Base-by-base conservation (phyloP, 1,284 basidiomycete genomes). In the Athelia psychrophila region DNA sequence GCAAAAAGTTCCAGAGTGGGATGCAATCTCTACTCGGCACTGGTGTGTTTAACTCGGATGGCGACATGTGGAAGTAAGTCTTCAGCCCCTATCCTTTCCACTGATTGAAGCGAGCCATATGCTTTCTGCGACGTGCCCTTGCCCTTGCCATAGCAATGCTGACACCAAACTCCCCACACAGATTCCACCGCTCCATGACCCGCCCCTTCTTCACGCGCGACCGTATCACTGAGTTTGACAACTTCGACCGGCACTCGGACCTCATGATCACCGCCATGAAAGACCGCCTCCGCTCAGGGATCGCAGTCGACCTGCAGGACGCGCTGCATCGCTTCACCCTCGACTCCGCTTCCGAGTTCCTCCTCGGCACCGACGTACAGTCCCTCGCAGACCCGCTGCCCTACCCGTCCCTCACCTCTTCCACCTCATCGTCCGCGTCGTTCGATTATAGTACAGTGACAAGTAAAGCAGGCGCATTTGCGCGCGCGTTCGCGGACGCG, bases 31-130 rank as follows among this genome's bases (percentile, higher is more conserved):
- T 45, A 19, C 33, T 73, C 2, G 72, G 71, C 2, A 60, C 59
- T 1, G 72, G 72, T 8, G 71, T 72, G 1, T 73, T 73, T 61
- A 72, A 73, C 53, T 61, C 70, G 0, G 71, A 73, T 51, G 70
- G 69, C 60, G 16, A 49, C 16, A 27, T 22, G 16, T 18, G 16
- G 38, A 42, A 18, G n/a, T 22, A 42, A 5, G n/a, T n/a, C 67
- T 40, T 64, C 64, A 52, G 65, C 66, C 48, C 66, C 69, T 53
- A 5, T 19, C 23, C 25, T 20, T 10, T 16, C 25, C 16, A 4
- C 24, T 23, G 10, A 16, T 12, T 12, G 12, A 20, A 44, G 12
- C 12, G 10, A 22, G 12, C 12, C 12, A 44, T 13, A 20, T 44
- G 20, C 42, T 12, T n/a, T 12, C 13, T 44, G 10, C 10, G 20